A percentile compares a stretch with the other conserved stretches of the same genome.
Evolutionary conservation across 2,329 filamentous ascomycete genomes (phyloP).

Genomic region (Fusarium fracticaudum): DNA sequence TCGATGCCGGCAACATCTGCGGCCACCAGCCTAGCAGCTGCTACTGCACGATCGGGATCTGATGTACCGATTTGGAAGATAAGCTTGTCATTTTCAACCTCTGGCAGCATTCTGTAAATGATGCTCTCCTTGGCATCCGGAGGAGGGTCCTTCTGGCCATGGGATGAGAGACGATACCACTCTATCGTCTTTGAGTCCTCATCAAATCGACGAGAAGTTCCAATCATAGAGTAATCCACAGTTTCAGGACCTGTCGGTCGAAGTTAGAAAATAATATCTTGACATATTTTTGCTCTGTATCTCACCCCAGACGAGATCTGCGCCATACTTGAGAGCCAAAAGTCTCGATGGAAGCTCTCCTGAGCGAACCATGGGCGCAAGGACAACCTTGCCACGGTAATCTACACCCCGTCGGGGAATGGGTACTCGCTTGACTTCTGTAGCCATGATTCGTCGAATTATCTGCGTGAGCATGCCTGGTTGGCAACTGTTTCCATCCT

Average conservation of each 20-base stretch:
- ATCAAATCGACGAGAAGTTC: slow-evolving; percentile 82
- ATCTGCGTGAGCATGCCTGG: slow-evolving; percentile 46
- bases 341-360: slow-evolving; percentile 93
- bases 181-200: slow-evolving; percentile 81
- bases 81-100: slow-evolving; percentile 75
- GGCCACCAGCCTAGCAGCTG: slow-evolving; percentile 85
- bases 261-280: background rate
- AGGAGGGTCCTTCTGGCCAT: slow-evolving; percentile 68
- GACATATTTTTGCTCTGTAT: slow-evolving; percentile 8
- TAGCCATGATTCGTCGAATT: slow-evolving; percentile 66
- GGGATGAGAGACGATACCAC: slow-evolving; percentile 80
- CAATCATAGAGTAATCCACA: slow-evolving; percentile 90
- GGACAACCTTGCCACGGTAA: slow-evolving; percentile 91
- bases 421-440: slow-evolving; percentile 73
- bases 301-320: slow-evolving; percentile 94
- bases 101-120: slow-evolving; percentile 86
- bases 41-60: slow-evolving; percentile 81
- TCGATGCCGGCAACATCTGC: slow-evolving; percentile 92
- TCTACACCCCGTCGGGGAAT: slow-evolving; percentile 91
- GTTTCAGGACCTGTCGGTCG: slow-evolving; percentile 80
- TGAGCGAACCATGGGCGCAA: slow-evolving; percentile 98
- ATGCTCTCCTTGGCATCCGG: slow-evolving; percentile 69
- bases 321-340: slow-evolving; percentile 90
- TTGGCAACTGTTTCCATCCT: slow-evolving; percentile 14
- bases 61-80: slow-evolving; percentile 95